Evolutionary conservation across 2,329 filamentous ascomycete genomes (phyloP), one percentile per base, ranked within the genome.

Genomic region (Aspergillus sp.): DNA sequence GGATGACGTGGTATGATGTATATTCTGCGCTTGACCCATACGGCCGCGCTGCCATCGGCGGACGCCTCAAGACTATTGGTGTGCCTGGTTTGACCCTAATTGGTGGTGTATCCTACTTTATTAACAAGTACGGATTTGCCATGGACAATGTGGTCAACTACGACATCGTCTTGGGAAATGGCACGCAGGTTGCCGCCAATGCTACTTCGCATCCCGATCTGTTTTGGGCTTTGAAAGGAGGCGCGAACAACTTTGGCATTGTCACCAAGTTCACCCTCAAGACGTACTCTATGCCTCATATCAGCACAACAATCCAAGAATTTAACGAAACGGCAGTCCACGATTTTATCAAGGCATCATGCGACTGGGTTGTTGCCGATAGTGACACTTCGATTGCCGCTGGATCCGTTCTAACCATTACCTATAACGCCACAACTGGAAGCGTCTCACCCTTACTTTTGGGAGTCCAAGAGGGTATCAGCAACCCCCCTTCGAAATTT

Each of bases 81-180:
- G 72, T 79, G 3, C 72, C 69, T 0, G 76, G 76, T 4, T 66
- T 77, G 1, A 66, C 68, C 2, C 63, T 77, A 1, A 76, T 76
- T 39, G 54, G 54, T 17, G 55, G 55, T 12, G 39, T 57, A 30
- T 57, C 55, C n/a, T 57, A 41, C 30, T 28, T 51, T 12, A 50
- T 38, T 4, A 32, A 38, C 9, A 32, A 49, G 9, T 57, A 57
- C n/a, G 55, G 55, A 30, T 51, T 48, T 19, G 55, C 55, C 19
- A 25, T 41, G 13, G 45, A 51, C 32, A 57, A 57, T 25, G 55
- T 57, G 13, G 7, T 30, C 5, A 51, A 30, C n/a, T 57, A 57
- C 36, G 39, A 57, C 32, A 19, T 57, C 17, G 55, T 57, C 8
- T 25, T 57, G 3, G 55, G 30, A 13, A 51, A 51, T 21, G 55